These are phyloP conservation scores for Fusarium guadeloupense DNA, from an alignment of 2,329 filamentous ascomycete species.

Conservation along the genomic window DNA sequence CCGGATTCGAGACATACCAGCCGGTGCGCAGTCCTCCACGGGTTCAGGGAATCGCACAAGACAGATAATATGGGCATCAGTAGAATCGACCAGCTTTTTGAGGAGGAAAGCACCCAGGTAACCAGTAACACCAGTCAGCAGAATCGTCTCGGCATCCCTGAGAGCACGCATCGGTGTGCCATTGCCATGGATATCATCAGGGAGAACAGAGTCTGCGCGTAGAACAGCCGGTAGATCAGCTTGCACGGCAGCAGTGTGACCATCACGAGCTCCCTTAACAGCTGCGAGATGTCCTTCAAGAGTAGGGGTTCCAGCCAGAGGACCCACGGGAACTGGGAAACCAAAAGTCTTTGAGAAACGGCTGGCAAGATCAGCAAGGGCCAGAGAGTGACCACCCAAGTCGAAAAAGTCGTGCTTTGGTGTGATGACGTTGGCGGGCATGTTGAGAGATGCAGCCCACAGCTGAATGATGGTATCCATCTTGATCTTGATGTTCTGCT, in stretches of 20 bases:
- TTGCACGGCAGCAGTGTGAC: slow-evolving; percentile 77
- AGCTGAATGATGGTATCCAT: slow-evolving; percentile 74
- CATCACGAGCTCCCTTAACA: slow-evolving; percentile 75
- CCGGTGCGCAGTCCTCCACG: slow-evolving; percentile 68
- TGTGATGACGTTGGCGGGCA: slow-evolving; percentile 70
- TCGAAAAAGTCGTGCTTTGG: slow-evolving; percentile 83
- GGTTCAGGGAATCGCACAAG: slow-evolving; percentile 78
- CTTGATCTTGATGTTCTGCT: slow-evolving; percentile 70
- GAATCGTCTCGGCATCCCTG: slow-evolving; percentile 72
- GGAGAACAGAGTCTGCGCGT: slow-evolving; percentile 71
- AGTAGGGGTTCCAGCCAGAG: slow-evolving; percentile 76
- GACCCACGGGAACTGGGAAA: slow-evolving; percentile 75
- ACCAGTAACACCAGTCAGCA: slow-evolving; percentile 79
- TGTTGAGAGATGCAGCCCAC: slow-evolving; percentile 76
- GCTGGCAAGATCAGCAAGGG: slow-evolving; percentile 79
- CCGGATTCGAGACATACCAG: slow-evolving; percentile 76
- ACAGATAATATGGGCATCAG: slow-evolving; percentile 75
- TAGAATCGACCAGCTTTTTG: slow-evolving; percentile 72
- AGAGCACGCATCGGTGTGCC: slow-evolving; percentile 65
- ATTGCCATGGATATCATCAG: slow-evolving; percentile 72
- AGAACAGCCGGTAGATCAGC: slow-evolving; percentile 77
- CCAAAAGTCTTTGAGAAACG: slow-evolving; percentile 75
- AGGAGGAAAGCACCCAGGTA: slow-evolving; percentile 81
- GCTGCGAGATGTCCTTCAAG: slow-evolving; percentile 77
- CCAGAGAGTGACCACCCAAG: slow-evolving; percentile 79